Evolutionary conservation across 2,329 filamentous ascomycete genomes (phyloP), one percentile per base, ranked within the genome.

Genomic region (Penicillium sp.): DNA sequence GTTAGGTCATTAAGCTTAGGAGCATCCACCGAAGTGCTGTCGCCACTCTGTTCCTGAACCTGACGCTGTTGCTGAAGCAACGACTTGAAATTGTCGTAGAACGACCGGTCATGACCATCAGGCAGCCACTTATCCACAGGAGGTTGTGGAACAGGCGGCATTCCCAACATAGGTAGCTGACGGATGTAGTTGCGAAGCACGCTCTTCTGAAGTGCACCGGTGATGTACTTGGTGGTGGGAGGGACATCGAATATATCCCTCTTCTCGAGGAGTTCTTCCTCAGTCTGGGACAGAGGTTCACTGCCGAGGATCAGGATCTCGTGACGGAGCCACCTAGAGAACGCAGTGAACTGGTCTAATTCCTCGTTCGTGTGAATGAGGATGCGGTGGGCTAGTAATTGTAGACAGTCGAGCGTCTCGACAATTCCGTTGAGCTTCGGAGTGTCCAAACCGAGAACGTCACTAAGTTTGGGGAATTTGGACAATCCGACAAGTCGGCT

Each of bases 401-500:
- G 85, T n/a, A 96, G 77, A 57, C 86, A 89, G 52, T 87, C 84
- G 26, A 93, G 76, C 8, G 85, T 85, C 54, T 94, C 88, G 53
- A 83, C 80, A 16, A 78, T 78, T 48, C 73, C 77, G 55, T 79
- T 85, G 44, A 90, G 80, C 60, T 88, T 82, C 2, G 76, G 70
- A 15, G 79, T 81, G 13, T 83, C 83, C 52, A 91, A 84, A 2
- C 88, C 88, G 36, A 89, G 81, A 44, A 84, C 80, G 51, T 84
- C 81, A 45, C 82, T 81, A 29, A 81, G 76, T 53, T 87, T 86
- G 66, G 93, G 84, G 63, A 91, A 96, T 54, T 84, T 85, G 3
- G 92, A 90, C 12, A 97, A 83, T 0, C 94, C 93, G 21, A 88
- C 83, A 1, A 99, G 81, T 12, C 90, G 86, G 60, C 88, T 90